Conservation (phyloP, 306 rosid genomes). For the Quercus dentata region DNA sequence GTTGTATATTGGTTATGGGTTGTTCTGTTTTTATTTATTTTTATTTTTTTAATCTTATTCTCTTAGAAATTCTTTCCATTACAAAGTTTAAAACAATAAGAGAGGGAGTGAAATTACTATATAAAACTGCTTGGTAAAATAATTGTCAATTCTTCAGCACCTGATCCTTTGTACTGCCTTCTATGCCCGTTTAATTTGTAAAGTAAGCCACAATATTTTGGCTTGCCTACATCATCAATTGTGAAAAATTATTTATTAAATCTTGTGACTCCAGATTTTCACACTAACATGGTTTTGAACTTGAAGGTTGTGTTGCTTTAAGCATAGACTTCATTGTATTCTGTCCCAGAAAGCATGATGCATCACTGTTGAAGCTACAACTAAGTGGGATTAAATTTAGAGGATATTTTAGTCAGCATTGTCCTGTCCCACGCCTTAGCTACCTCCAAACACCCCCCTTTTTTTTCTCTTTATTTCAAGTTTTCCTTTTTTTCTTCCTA, state of each 20-base stretch:
- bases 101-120: background rate
- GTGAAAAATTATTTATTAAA: background rate
- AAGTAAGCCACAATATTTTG: background rate
- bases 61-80: background rate
- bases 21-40: background rate
- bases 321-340: background rate
- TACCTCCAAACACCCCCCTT: background rate
- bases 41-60: background rate
- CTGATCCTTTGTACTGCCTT: background rate
- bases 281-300: background rate
- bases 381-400: background rate
- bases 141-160: background rate
- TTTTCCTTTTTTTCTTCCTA: too few relatives aligned
- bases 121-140: background rate
- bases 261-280: background rate
- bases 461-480: accelerated
- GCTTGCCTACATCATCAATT: background rate
- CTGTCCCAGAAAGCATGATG: background rate
- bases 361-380: background rate
- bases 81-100: background rate
- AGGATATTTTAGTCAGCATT: background rate
- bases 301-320: background rate
- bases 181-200: background rate
- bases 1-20: background rate
- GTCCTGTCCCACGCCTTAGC: background rate